Conservation (phyloP, 1,284 basidiomycete species). For the Ganoderma boninense region DNA sequence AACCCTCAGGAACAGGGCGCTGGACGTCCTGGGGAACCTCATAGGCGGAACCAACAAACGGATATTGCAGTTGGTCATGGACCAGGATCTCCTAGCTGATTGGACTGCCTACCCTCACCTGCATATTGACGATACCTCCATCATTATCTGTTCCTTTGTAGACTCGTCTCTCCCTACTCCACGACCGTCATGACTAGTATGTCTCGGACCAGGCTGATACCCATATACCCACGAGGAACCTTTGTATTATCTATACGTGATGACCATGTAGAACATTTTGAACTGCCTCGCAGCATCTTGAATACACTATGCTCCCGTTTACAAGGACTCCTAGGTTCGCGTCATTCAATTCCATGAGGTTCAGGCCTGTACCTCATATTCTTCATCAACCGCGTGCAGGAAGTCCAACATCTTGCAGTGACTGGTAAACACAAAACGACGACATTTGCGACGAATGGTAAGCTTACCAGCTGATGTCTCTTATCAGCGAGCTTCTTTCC, state of each 20-base stretch:
- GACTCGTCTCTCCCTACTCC: neutral
- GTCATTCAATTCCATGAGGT: neutral
- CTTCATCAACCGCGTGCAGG: conserved; percentile 40
- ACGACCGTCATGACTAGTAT: neutral
- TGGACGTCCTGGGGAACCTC: conserved; percentile 27
- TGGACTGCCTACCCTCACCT: conserved; percentile 9
- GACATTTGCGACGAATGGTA: neutral
- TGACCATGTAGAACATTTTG: neutral
- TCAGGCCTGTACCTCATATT: conserved; percentile 31
- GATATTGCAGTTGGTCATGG: conserved; percentile 17
- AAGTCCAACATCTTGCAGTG: conserved; percentile 42
- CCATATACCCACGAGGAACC: neutral
- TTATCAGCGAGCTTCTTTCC: conserved; percentile 77
- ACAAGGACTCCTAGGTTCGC: neutral
- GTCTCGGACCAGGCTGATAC: neutral
- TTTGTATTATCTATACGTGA: neutral
- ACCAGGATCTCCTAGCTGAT: conserved; percentile 13
- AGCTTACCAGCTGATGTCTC: conserved; percentile 74
- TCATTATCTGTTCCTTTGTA: conserved; percentile 18
- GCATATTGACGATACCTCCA: conserved; percentile 25
- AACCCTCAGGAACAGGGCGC: conserved; percentile 12
- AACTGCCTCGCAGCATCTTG: neutral
- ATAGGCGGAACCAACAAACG: conserved; percentile 17
- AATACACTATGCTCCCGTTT: neutral
- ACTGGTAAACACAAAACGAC: neutral